These are phyloP conservation scores for Thelephora ganbajun DNA, from an alignment of 768 basidiomycete species.

Conservation along the genomic window DNA sequence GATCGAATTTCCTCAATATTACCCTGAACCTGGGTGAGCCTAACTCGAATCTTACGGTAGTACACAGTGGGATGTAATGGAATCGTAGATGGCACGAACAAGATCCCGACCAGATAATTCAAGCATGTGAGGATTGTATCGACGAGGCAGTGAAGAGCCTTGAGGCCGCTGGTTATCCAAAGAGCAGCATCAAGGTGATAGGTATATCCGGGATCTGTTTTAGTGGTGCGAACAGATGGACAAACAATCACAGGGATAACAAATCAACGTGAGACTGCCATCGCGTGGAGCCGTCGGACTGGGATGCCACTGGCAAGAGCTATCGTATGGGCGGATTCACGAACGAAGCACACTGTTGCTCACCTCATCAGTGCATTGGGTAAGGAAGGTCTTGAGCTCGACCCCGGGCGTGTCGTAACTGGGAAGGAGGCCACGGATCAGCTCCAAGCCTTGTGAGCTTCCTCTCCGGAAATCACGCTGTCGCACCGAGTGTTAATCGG, in stretches of 20 bases:
- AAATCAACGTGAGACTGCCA: constrained; percentile 92
- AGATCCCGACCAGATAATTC: constrained; percentile 71
- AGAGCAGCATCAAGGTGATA: constrained; percentile 79
- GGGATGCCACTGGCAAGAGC: constrained; percentile 82
- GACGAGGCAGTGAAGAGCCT: constrained; percentile 54
- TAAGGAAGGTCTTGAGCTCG: constrained; percentile 61
- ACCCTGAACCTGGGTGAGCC: constrained; percentile 66
- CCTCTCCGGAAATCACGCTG: background rate
- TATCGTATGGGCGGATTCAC: constrained; percentile 95
- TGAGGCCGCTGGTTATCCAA: constrained; percentile 62
- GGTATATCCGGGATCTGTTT: constrained; percentile 34
- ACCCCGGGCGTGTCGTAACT: constrained; percentile 49
- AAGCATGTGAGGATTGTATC: constrained; percentile 64
- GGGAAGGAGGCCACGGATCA: constrained; percentile 55
- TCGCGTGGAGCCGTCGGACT: constrained; percentile 84
- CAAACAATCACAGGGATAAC: constrained; percentile 54
- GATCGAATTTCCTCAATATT: constrained; percentile 88
- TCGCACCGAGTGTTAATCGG: background rate
- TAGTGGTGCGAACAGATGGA: constrained; percentile 3
- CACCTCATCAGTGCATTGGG: constrained; percentile 61
- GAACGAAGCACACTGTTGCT: constrained; percentile 78
- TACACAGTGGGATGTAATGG: background rate
- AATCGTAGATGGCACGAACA: constrained; percentile 84
- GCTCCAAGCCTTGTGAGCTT: constrained; percentile 51
- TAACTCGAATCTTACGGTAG: background rate